Conservation (phyloP, 495 filamentous ascomycete species). For the Saxophila tyrrhenica region DNA sequence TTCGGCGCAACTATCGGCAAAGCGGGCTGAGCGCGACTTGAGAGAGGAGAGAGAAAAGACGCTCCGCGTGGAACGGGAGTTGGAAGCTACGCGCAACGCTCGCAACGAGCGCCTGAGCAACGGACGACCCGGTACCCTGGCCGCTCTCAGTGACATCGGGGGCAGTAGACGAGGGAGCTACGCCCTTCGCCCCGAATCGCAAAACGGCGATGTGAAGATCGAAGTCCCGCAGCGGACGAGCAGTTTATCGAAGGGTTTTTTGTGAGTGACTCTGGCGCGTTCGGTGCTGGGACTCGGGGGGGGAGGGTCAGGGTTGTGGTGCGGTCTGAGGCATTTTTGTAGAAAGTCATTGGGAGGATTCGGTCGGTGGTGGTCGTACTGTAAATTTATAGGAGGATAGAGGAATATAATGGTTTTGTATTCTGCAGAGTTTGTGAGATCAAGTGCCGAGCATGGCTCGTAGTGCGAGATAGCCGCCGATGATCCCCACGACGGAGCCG, state of each 20-base stretch:
- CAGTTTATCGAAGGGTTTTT: constrained; percentile 32
- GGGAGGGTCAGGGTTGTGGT: constrained; percentile 1
- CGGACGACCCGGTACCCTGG: constrained; percentile 29
- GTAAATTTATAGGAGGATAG: neutral
- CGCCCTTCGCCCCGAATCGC: constrained; percentile 19
- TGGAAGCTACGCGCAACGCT: constrained; percentile 89
- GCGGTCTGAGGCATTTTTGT: constrained; percentile 23
- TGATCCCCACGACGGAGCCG: constrained; percentile 6
- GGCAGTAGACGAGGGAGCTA: constrained; percentile 31
- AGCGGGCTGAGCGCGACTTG: constrained; percentile 79
- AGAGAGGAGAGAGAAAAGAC: constrained; percentile 80
- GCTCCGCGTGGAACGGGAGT: constrained; percentile 71
- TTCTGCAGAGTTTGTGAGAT: neutral
- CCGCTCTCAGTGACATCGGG: constrained; percentile 26
- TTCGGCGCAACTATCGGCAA: constrained; percentile 62
- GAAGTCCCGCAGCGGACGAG: constrained; percentile 23
- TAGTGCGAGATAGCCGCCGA: constrained; percentile 12
- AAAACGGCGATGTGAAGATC: constrained; percentile 23
- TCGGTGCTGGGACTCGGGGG: constrained; percentile 1
- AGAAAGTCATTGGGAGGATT: neutral
- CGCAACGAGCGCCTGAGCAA: constrained; percentile 43
- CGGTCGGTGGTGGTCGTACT: neutral
- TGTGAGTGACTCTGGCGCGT: constrained; percentile 20
- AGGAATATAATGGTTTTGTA: neutral
- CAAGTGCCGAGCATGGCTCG: constrained; percentile 6